Base-by-base conservation (phyloP, 202 grass and related monocot species). In the Carex sylvatica region DNA sequence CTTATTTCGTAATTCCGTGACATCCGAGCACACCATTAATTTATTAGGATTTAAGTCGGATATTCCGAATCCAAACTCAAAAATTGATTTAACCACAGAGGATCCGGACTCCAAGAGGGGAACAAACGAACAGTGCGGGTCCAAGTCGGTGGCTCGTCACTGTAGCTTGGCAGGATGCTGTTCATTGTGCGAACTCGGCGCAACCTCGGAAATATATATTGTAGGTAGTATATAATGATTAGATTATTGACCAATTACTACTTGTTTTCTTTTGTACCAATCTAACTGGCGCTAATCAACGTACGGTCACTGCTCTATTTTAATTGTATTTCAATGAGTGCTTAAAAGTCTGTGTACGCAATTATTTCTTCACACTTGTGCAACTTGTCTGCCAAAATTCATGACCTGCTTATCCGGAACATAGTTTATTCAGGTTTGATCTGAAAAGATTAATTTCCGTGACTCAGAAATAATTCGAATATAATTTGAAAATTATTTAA, bases 191-290 rank as follows among this genome's bases (percentile, higher is more conserved):
- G 38, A 51, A 67, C 30, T 66, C 23, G 61, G 78, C 44, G 60
- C 60, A 81, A 52, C 62, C 79, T 66, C 60, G 79, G 79, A 61
- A 81, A 81, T 19, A 74, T 16, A 81, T 49, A 1, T 61, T 10
- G 22, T 62, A 52, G 33, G 61, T 49, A 28, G 36, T 66, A 81
- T 81, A 49, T 67, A 81, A 81, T 81, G 38, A 81, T 81, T 81
- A 61, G 24, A 5, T 81, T 81, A 42, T 81, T 67, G 79, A 81
- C 79, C 54, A 61, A 51, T 15, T 78, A 35, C 55, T n/a, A n/a
- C 33, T 49, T 10, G 38, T 79, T n/a, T 22, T 10, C 59, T 79
- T n/a, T 22, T 20, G 1, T 13, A n/a, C 26, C 11, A 60, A 59
- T n/a, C 24, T 64, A 36, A 80, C 77, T 80, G 77, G 4, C 35